A percentile compares a stretch with the other conserved stretches of the same genome.
These are phyloP conservation scores for Metschnikowia colocasiae DNA, from an alignment of 805 yeast genomes.

Conservation along the genomic window DNA sequence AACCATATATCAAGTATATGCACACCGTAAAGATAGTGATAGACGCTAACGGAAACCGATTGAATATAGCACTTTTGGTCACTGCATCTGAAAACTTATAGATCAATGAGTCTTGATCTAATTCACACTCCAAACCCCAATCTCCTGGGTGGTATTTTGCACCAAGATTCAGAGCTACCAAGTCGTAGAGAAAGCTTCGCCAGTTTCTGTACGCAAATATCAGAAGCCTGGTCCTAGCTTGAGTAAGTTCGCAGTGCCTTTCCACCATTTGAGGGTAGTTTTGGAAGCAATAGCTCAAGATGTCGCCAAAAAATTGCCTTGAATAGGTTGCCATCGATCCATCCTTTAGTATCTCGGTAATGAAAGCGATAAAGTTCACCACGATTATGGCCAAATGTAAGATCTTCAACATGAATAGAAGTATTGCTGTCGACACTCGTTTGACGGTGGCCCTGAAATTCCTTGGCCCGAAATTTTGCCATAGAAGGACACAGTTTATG, in stretches of 20 bases:
- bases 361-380: constrained; percentile 15
- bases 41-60: constrained; percentile 7
- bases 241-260: constrained; percentile 8
- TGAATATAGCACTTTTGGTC: constrained; percentile 5
- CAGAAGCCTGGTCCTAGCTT: background rate
- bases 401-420: constrained; percentile 12
- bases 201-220: constrained; percentile 7
- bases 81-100: constrained; percentile 16
- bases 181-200: constrained; percentile 18
- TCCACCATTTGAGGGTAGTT: constrained; percentile 17
- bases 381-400: constrained; percentile 6
- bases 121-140: constrained; percentile 5
- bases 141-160: background rate
- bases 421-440: background rate
- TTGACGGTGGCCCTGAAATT: constrained; percentile 3
- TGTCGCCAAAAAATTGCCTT: constrained; percentile 25
- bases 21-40: constrained; percentile 12
- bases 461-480: constrained; percentile 12
- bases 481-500: constrained; percentile 13
- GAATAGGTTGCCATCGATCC: constrained; percentile 30
- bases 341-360: constrained; percentile 21
- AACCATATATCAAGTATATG: constrained; percentile 14
- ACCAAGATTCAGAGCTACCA: constrained; percentile 6
- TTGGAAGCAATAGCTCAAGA: constrained; percentile 25
- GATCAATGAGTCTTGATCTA: constrained; percentile 11